Percentiles rank a stretch among this genome's conserved stretches.
Evolutionary conservation across 2,329 filamentous ascomycete species (phyloP).

Genomic region (Raffaelea deltoideospora): DNA sequence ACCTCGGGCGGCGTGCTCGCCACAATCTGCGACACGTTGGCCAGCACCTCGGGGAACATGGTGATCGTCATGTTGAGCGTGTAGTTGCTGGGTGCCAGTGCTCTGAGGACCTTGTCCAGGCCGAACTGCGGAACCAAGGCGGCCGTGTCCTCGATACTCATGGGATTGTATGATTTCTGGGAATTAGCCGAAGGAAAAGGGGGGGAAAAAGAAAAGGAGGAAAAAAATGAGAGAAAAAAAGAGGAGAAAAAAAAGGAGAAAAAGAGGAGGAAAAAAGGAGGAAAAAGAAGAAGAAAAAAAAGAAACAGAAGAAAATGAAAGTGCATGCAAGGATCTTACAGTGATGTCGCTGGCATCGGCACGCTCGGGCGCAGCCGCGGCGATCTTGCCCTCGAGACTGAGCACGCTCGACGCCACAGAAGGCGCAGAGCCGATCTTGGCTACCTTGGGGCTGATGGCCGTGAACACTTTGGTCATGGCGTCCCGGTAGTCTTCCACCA

Average conservation of each 20-base stretch:
- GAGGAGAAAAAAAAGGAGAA: no score
- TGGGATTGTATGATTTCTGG: conserved; percentile 50
- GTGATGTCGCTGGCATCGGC: conserved; percentile 9
- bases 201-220: no score
- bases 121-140: conserved; percentile 40
- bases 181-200: not conserved
- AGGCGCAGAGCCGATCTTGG: conserved; percentile 10
- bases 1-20: conserved; percentile 35
- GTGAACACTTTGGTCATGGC: conserved; percentile 24
- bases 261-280: no score
- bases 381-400: conserved; percentile 7
- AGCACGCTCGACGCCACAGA: conserved; percentile 15
- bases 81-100: conserved; percentile 34
- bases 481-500: conserved; percentile 34
- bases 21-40: conserved; percentile 40
- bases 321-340: not conserved
- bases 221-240: not conserved
- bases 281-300: no score
- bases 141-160: conserved; percentile 37
- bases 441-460: conserved; percentile 14
- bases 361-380: not conserved
- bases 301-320: no score
- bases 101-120: conserved; percentile 34
- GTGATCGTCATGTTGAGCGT: conserved; percentile 40
- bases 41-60: conserved; percentile 43